Evolutionary conservation across 768 basidiomycete species (phyloP), one percentile per base, ranked within the genome.

Genomic region (Chalciporus chontae): DNA sequence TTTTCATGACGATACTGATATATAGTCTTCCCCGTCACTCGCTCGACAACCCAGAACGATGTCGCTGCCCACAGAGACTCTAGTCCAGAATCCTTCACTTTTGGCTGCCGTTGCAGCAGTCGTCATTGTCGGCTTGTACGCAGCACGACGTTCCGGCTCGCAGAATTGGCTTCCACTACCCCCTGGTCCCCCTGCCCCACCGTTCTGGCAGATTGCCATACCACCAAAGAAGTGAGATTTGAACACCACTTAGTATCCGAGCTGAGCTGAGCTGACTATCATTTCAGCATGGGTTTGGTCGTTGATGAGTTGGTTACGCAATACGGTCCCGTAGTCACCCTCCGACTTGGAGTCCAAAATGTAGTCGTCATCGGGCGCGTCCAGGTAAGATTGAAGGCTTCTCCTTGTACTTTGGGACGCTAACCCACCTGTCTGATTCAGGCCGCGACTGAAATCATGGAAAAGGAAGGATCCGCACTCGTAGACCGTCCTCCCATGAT

Each of bases 301-400:
- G 10, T 31, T 15, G 21, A 24, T 31, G 73, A 79, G 52, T 83
- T 80, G 77, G 75, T 78, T 8, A 73, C 80, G 57, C 61, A 75
- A 53, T 84, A 85, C 53, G 84, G 84, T 0, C 79, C 83, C 0
- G 70, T 85, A 8, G 80, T 84, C 54, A 75, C 79, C 0, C 62
- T 85, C 2, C 73, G 77, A 0, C 69, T 79, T 47, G 83, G 84
- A 21, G 52, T 58, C 8, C 66, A 43, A 31, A 27, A 36, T 19
- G 65, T 67, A 59, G 21, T 69, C 5, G 61, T 69, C 50, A 65
- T 69, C 21, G 67, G 69, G 3, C 63, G 68, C 0, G 60, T 78
- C 43, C 69, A 80, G 62, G 81, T 79, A 32, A 80, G 83, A 0
- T 72, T 82, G 0, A 26, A 11, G 8, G 29, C 3, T 31, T 31